A percentile compares a stretch with the other conserved stretches of the same genome.
phyloP scores from a whole-genome alignment of 768 basidiomycete genomes.

The Suillus hirtellus region DNA sequence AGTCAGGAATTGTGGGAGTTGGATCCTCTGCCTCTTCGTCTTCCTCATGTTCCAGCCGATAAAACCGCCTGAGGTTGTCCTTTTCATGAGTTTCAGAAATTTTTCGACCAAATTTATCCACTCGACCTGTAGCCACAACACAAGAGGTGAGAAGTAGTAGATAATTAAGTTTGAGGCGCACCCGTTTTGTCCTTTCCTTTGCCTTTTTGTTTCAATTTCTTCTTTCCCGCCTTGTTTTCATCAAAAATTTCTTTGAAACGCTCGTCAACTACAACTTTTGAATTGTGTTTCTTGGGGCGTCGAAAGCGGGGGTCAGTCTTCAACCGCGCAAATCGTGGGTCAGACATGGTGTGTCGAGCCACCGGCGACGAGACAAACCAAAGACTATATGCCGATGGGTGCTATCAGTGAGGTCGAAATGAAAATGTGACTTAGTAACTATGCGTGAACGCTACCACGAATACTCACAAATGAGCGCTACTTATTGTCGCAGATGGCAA shows the following conservation, averaged over 20 bases:
- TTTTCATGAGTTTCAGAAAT: slow-evolving; percentile 67
- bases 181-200: slow-evolving; percentile 20
- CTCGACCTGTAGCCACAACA: slow-evolving; percentile 42
- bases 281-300: slow-evolving; percentile 71
- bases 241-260: slow-evolving; percentile 84
- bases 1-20: slow-evolving; percentile 49
- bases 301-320: slow-evolving; percentile 94
- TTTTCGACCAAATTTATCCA: slow-evolving; percentile 89
- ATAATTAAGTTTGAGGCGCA: slow-evolving; percentile 15
- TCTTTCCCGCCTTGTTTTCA: slow-evolving; percentile 38
- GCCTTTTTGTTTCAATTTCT: slow-evolving; percentile 36
- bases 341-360: slow-evolving; percentile 50
- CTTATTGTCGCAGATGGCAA: neutral
- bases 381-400: neutral
- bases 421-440: neutral
- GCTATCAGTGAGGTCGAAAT: neutral
- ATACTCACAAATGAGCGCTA: neutral
- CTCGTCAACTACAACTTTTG: slow-evolving; percentile 88
- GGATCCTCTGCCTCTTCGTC: slow-evolving; percentile 33
- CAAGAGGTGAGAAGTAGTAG: neutral
- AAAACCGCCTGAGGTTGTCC: slow-evolving; percentile 79
- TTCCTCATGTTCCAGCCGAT: slow-evolving; percentile 60
- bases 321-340: slow-evolving; percentile 85
- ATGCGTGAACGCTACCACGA: neutral
- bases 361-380: neutral